Evolutionary conservation across 73 alveolate species (phyloP).

Genomic region (Paramecium biaurelia): DNA sequence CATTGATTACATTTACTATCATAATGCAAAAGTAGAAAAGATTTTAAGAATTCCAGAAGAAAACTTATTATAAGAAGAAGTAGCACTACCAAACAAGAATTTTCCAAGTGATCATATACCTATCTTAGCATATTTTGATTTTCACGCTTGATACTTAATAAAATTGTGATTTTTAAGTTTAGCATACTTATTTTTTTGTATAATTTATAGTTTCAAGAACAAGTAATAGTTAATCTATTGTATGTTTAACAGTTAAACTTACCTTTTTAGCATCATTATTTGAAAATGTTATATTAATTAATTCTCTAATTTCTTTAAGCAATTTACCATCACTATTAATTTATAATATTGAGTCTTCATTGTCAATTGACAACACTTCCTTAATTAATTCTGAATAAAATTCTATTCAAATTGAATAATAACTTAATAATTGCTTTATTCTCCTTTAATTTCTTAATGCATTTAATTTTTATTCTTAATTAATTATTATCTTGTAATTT

Average conservation of each 20-base stretch:
- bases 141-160: not conserved
- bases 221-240: not conserved
- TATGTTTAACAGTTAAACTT: not conserved
- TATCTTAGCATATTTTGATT: not conserved
- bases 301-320: not conserved
- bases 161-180: not conserved
- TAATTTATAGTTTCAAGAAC: not conserved
- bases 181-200: not conserved
- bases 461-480: not conserved
- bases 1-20: conserved; percentile 39
- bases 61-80: not conserved
- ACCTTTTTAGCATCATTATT: not conserved
- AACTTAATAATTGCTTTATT: not conserved
- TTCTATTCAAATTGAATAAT: not conserved
- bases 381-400: not conserved
- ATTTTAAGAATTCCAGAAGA: conserved; percentile 36
- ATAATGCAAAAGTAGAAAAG: not conserved
- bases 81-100: conserved; percentile 17
- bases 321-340: not conserved
- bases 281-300: not conserved
- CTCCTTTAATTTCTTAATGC: not conserved
- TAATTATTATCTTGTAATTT: not conserved
- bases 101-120: conserved; percentile 57
- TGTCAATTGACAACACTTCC: not conserved
- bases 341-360: not conserved